Evolutionary conservation across 768 basidiomycete species (phyloP).

Genomic region (Tulasnella sp.): DNA sequence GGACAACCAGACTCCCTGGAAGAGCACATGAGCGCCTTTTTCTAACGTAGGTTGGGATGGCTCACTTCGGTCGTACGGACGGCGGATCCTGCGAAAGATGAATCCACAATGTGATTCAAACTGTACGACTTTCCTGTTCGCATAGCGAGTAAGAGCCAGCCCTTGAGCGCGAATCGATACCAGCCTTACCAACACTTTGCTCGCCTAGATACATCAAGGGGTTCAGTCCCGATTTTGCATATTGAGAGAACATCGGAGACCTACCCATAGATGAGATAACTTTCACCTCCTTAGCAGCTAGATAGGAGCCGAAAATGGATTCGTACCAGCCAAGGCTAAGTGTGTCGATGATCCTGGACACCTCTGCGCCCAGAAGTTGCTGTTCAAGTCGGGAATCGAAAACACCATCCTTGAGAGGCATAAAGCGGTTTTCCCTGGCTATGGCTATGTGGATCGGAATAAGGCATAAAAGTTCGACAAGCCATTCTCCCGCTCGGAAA

Average conservation of each 20-base stretch:
- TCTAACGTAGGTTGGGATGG: background rate
- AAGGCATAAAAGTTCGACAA: constrained; percentile 48
- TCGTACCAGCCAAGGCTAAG: constrained; percentile 58
- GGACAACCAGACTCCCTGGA: constrained; percentile 14
- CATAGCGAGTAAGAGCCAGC: background rate
- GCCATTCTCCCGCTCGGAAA: constrained; percentile 49
- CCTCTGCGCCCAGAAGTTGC: constrained; percentile 46
- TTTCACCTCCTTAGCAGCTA: constrained; percentile 51
- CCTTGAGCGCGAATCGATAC: background rate
- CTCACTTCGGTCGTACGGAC: constrained; percentile 34
- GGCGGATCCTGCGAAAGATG: constrained; percentile 54
- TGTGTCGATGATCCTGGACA: constrained; percentile 44
- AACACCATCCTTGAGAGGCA: constrained; percentile 51
- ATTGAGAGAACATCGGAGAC: background rate
- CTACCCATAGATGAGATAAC: constrained; percentile 57
- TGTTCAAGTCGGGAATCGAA: constrained; percentile 41
- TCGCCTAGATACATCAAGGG: constrained; percentile 32
- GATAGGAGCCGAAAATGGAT: constrained; percentile 50
- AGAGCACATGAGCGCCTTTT: background rate
- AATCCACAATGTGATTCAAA: constrained; percentile 51
- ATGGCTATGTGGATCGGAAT: constrained; percentile 57
- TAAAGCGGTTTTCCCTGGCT: constrained; percentile 47
- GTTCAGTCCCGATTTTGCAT: background rate
- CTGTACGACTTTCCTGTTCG: constrained; percentile 38
- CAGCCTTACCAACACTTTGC: constrained; percentile 43